Conservation (phyloP, 2,329 filamentous ascomycete species). For the Apiospora saccharicola region DNA sequence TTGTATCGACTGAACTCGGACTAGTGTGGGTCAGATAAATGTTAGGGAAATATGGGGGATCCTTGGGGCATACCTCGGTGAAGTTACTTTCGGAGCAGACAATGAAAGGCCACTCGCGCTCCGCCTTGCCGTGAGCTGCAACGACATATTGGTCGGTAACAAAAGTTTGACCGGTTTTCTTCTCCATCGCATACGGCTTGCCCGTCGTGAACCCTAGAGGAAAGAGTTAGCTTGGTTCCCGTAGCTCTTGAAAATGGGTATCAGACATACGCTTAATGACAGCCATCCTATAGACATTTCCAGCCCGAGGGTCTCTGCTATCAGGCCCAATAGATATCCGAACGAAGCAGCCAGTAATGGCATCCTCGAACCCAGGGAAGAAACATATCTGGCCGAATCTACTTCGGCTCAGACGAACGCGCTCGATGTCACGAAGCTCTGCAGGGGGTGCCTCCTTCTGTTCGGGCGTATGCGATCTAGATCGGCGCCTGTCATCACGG, state of each 20-base stretch:
- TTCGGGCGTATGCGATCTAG: slow-evolving; percentile 61
- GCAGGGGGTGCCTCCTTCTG: slow-evolving; percentile 73
- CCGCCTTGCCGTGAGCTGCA: slow-evolving; percentile 81
- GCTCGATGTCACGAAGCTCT: slow-evolving; percentile 82
- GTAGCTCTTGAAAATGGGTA: neutral
- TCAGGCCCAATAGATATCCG: slow-evolving; percentile 85
- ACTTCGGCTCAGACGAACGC: slow-evolving; percentile 81
- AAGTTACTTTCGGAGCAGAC: slow-evolving; percentile 86
- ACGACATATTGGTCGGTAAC: slow-evolving; percentile 86
- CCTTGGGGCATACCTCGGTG: slow-evolving; percentile 69
- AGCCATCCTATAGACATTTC: slow-evolving; percentile 86
- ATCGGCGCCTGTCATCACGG: slow-evolving; percentile 56
- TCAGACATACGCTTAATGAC: slow-evolving; percentile 76
- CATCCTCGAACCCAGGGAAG: slow-evolving; percentile 85
- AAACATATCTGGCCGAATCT: slow-evolving; percentile 93
- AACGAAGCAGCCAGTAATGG: slow-evolving; percentile 83
- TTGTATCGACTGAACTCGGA: slow-evolving; percentile 84
- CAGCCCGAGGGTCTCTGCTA: slow-evolving; percentile 58
- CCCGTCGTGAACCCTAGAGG: slow-evolving; percentile 75
- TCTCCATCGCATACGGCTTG: slow-evolving; percentile 83
- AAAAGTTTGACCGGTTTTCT: slow-evolving; percentile 75
- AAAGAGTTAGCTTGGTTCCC: neutral
- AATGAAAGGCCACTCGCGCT: slow-evolving; percentile 88
- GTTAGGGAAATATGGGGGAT: neutral
- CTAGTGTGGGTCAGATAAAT: slow-evolving; percentile 47